Evolutionary conservation across 805 yeast species (phyloP), one percentile per base, ranked within the genome.

Genomic region (Candida ponderosae): DNA sequence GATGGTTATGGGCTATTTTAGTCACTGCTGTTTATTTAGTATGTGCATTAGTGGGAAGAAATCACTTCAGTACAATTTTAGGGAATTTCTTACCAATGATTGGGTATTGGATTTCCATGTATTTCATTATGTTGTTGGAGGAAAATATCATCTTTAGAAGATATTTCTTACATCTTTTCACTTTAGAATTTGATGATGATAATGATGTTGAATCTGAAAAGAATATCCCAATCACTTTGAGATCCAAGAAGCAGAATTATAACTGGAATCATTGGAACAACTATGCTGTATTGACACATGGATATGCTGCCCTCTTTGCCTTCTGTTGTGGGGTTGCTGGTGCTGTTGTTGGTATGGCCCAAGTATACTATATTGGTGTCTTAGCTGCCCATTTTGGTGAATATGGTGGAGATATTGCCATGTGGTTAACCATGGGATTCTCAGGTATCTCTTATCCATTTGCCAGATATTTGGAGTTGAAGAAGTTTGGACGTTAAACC

Each of bases 41-140:
- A 4, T 72, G 86, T 54, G 79, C 95, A 2, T 60, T 85, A 41
- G 89, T 74, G 18, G 96, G 96, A 10, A 70, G 81, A 48, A 63
- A 80, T 53, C 78, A 79, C 47, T 81, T 87, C 54, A 67, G 85
- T 39, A 67, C 76, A 3, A 84, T 87, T 41, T 63, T 86, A 46
- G 77, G 86, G 10, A 86, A 86, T 51, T 86, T 86, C 59, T 63
- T 86, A 50, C 95, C 96, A 9, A 86, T 86, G 95, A 73, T 86
- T 40, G 95, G 95, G 2, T 86, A 86, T 60, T 86, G 96, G 96
- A 74, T 84, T 39, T 75, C 89, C 40, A 83, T 86, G 62, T 87
- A 86, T 56, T 74, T 80, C 48, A 71, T 74, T n/a, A 55, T 86
- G 32, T 59, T 85, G 26, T 41, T 84, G 3, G 85, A 82, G 45